Evolutionary conservation across 192 early-diverging fungal species (phyloP).

Genomic region (Dissophora globulifera): DNA sequence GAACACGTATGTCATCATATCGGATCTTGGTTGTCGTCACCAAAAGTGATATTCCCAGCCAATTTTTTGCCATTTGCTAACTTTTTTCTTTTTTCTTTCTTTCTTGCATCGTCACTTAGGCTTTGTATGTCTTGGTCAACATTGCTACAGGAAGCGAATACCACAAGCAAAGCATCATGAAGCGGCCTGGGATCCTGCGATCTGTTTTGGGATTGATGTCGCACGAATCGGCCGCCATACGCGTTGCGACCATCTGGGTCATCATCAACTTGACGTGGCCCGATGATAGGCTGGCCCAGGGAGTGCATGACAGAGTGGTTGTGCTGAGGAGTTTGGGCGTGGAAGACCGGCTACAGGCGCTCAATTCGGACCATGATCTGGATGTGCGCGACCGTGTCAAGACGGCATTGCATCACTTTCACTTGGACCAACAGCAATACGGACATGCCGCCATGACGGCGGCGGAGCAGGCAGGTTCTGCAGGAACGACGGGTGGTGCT

Average conservation of each 20-base stretch:
- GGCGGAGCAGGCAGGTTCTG: slow-evolving; percentile 5
- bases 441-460: slow-evolving; percentile 2
- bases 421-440: slow-evolving; percentile 25
- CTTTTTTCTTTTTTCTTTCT: slow-evolving; percentile 8
- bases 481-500: no score
- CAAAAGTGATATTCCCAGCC: no score
- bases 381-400: slow-evolving; percentile 81
- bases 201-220: slow-evolving; percentile 60
- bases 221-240: slow-evolving; percentile 67
- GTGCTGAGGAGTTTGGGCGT: slow-evolving; percentile 66
- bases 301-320: slow-evolving; percentile 57
- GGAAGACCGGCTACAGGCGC: slow-evolving; percentile 61
- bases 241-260: slow-evolving; percentile 75
- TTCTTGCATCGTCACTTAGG: slow-evolving; percentile 43
- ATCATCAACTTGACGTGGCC: slow-evolving; percentile 81
- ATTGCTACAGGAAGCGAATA: slow-evolving; percentile 70
- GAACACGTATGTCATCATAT: slow-evolving; percentile 56
- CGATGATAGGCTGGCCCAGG: slow-evolving; percentile 57
- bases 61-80: no score
- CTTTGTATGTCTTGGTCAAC: slow-evolving; percentile 79
- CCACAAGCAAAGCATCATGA: slow-evolving; percentile 73
- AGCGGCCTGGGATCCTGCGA: slow-evolving; percentile 59
- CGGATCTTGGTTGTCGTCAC: no score
- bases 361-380: slow-evolving; percentile 67
- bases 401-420: slow-evolving; percentile 71